These are phyloP conservation scores for Xanthoparmelia taractica DNA, from an alignment of 495 filamentous ascomycete species.

Conservation along the genomic window DNA sequence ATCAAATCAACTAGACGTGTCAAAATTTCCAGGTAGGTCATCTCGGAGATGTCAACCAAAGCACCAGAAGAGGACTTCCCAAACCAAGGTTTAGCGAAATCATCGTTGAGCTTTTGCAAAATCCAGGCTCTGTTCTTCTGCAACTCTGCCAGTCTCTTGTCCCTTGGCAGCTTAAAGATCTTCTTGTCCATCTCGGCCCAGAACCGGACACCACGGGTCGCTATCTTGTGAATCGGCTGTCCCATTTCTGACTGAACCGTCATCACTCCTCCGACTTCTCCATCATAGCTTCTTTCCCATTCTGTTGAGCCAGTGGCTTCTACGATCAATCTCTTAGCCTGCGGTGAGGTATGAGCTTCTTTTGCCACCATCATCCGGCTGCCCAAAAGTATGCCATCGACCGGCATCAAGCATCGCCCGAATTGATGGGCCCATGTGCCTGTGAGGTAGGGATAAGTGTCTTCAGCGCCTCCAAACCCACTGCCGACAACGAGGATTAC, in stretches of 20 bases:
- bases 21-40: conserved; percentile 37
- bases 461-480: conserved; percentile 36
- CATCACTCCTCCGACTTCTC: conserved; percentile 26
- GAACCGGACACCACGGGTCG: conserved; percentile 33
- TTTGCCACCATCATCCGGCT: conserved; percentile 46
- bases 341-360: conserved; percentile 34
- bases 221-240: conserved; percentile 39
- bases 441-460: conserved; percentile 42
- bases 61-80: conserved; percentile 26
- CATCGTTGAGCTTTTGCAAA: conserved; percentile 32
- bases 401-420: conserved; percentile 41
- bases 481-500: conserved; percentile 44
- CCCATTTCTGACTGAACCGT: conserved; percentile 40
- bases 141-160: no score
- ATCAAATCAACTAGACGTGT: conserved; percentile 31
- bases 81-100: conserved; percentile 40
- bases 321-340: conserved; percentile 30
- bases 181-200: conserved; percentile 37
- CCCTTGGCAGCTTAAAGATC: conserved; percentile 31
- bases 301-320: conserved; percentile 27
- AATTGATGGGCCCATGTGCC: conserved; percentile 38
- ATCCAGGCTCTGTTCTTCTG: conserved; percentile 14
- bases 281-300: conserved; percentile 32
- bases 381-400: conserved; percentile 43
- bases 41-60: conserved; percentile 32